A percentile compares a stretch with the other conserved stretches of the same genome.
phyloP scores from a whole-genome alignment of 768 basidiomycete genomes.

The Botryobasidium botryosum region DNA sequence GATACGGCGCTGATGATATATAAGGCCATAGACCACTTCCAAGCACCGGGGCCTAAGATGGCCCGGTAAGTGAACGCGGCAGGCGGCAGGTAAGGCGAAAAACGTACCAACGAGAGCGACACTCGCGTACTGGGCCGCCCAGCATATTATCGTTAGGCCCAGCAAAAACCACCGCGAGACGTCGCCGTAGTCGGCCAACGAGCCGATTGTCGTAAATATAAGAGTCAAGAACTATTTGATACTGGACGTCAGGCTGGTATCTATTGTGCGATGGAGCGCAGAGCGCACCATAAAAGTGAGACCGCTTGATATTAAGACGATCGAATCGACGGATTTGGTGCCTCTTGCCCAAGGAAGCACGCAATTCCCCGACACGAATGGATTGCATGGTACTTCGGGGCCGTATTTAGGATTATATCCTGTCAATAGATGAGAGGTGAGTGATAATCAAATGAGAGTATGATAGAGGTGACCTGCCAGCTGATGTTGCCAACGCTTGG shows the following conservation, averaged over 20 bases:
- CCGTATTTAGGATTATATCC: slow-evolving; percentile 33
- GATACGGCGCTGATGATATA: slow-evolving; percentile 67
- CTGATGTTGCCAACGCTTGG: slow-evolving; percentile 48
- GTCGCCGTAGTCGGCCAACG: slow-evolving; percentile 51
- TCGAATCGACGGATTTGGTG: slow-evolving; percentile 54
- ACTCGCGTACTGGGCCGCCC: slow-evolving; percentile 65
- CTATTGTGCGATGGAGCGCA: no score
- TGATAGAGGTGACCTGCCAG: slow-evolving; percentile 15
- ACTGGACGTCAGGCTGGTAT: not conserved
- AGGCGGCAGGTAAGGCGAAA: no score
- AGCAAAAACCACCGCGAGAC: slow-evolving; percentile 72
- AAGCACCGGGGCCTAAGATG: slow-evolving; percentile 44
- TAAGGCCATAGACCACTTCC: slow-evolving; percentile 60
- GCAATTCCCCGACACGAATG: slow-evolving; percentile 48
- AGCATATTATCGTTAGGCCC: slow-evolving; percentile 54
- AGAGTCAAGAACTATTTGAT: slow-evolving; percentile 62
- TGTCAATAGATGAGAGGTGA: not conserved
- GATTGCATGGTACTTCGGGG: slow-evolving; percentile 54
- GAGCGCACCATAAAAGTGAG: no score
- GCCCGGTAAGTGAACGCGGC: no score
- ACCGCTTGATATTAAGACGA: slow-evolving; percentile 64
- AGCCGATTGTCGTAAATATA: slow-evolving; percentile 64
- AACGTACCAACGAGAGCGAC: slow-evolving; percentile 51
- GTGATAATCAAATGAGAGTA: not conserved
- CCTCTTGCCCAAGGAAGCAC: slow-evolving; percentile 63